Conservation (phyloP, 768 basidiomycete species). For the Tremella mesenterica region DNA sequence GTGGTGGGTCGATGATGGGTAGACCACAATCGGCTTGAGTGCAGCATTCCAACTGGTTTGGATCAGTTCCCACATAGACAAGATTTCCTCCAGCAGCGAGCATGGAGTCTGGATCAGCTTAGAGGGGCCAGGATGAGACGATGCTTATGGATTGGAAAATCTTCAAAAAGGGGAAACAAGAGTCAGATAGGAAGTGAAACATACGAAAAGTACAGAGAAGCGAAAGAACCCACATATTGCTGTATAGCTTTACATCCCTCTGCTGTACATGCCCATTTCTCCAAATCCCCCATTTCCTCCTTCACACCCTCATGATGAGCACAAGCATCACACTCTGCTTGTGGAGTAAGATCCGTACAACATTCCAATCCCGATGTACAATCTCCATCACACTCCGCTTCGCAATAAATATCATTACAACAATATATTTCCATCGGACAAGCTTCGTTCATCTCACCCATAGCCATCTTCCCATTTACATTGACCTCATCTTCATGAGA, state of each 20-base stretch:
- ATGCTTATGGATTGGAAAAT: too few relatives aligned
- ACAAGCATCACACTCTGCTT: not conserved
- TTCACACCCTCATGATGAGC: not conserved
- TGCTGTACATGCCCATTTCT: conserved; percentile 33
- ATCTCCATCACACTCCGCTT: not conserved
- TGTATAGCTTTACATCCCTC: conserved; percentile 37
- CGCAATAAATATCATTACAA: conserved; percentile 13
- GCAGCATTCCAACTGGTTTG: conserved; percentile 27
- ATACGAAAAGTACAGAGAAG: not conserved
- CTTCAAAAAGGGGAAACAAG: too few relatives aligned
- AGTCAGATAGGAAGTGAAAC: not conserved
- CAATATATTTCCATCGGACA: conserved; percentile 16
- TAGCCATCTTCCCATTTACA: too few relatives aligned
- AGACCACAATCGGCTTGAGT: conserved; percentile 22
- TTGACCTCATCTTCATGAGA: too few relatives aligned
- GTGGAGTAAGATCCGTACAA: not conserved
- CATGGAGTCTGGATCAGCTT: too few relatives aligned
- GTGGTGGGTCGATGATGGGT: conserved; percentile 18
- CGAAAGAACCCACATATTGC: conserved; percentile 25
- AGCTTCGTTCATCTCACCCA: too few relatives aligned
- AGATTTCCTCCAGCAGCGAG: too few relatives aligned
- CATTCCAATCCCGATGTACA: not conserved
- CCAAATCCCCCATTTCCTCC: conserved; percentile 16
- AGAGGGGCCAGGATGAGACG: too few relatives aligned
- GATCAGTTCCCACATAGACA: too few relatives aligned